phyloP scores from a whole-genome alignment of 169 alveolate species.

The Plasmodium blacklocki region DNA sequence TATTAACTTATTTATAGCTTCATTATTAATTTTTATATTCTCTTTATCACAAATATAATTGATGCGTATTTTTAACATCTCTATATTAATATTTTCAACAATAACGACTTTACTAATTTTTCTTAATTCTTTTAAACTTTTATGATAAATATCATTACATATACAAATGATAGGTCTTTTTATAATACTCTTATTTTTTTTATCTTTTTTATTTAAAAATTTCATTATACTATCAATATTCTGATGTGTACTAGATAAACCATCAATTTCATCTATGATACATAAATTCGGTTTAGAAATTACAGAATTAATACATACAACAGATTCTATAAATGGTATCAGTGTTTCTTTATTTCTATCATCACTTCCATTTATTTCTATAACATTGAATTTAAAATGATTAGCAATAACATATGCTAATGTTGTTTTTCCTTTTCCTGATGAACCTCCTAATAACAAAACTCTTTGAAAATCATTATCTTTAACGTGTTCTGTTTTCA shows the following conservation, averaged over 20 bases:
- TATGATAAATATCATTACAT: slow-evolving; percentile 93
- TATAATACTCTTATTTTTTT: slow-evolving; percentile 38
- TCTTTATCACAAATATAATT: slow-evolving; percentile 79
- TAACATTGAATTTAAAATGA: slow-evolving; percentile 92
- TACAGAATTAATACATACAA: slow-evolving; percentile 82
- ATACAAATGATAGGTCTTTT: slow-evolving; percentile 97
- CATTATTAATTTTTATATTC: slow-evolving; percentile 72
- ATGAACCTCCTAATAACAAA: slow-evolving; percentile 94
- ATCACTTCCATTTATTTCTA: slow-evolving; percentile 97
- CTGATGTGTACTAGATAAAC: slow-evolving; percentile 94
- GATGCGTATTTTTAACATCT: slow-evolving; percentile 77
- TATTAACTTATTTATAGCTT: slow-evolving; percentile 78
- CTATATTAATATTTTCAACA: slow-evolving; percentile 80
- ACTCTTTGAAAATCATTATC: slow-evolving; percentile 76
- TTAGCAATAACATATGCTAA: slow-evolving; percentile 91
- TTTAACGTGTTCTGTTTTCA: slow-evolving; percentile 17
- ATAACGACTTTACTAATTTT: slow-evolving; percentile 81
- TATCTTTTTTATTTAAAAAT: slow-evolving; percentile 74
- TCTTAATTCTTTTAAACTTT: slow-evolving; percentile 84
- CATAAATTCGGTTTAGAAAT: slow-evolving; percentile 85
- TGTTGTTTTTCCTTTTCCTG: slow-evolving; percentile 97
- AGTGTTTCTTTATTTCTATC: slow-evolving; percentile 92
- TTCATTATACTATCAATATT: slow-evolving; percentile 67
- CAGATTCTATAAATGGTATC: slow-evolving; percentile 81
- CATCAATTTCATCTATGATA: slow-evolving; percentile 97